Percentiles rank a stretch among this genome's conserved stretches.
phyloP scores from a whole-genome alignment of 805 yeast species.

The Saccharomycopsis capsularis region DNA sequence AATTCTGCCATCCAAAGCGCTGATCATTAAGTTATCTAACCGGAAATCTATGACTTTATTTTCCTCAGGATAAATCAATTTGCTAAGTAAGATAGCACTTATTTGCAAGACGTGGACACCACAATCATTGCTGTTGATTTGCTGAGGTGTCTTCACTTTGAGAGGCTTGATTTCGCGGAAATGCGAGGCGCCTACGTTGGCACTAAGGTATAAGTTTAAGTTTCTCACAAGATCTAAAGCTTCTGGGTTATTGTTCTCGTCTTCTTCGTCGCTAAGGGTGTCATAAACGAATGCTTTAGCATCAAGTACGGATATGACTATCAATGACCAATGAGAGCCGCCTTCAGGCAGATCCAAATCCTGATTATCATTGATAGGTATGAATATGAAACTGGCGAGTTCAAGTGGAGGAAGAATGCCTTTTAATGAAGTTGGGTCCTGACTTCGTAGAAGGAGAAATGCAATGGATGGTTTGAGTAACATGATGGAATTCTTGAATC shows the following conservation, averaged over 20 bases:
- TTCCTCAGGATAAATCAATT: constrained; percentile 29
- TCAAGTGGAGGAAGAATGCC: constrained; percentile 42
- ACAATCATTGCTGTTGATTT: constrained; percentile 59
- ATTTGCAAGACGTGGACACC: constrained; percentile 42
- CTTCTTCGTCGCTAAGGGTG: constrained; percentile 37
- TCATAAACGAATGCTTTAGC: constrained; percentile 50
- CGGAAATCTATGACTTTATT: constrained; percentile 33
- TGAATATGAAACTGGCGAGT: constrained; percentile 44
- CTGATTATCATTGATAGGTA: constrained; percentile 63
- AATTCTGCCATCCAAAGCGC: constrained; percentile 43
- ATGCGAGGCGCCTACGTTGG: constrained; percentile 8
- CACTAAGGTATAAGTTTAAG: constrained; percentile 25
- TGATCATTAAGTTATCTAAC: constrained; percentile 35
- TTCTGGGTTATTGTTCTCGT: constrained; percentile 25
- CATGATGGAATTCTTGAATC: constrained; percentile 28
- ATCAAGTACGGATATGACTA: constrained; percentile 45
- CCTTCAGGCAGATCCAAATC: constrained; percentile 53
- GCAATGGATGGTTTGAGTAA: constrained; percentile 57
- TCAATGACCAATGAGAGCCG: constrained; percentile 74
- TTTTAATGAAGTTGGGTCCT: constrained; percentile 35
- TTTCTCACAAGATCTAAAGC: constrained; percentile 23
- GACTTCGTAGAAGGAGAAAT: constrained; percentile 49
- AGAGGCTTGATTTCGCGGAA: not conserved
- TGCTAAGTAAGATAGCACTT: constrained; percentile 31
- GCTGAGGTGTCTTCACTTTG: constrained; percentile 44